phyloP scores from a whole-genome alignment of 1,139 yeast species.

The Nematodospora anomalae region DNA sequence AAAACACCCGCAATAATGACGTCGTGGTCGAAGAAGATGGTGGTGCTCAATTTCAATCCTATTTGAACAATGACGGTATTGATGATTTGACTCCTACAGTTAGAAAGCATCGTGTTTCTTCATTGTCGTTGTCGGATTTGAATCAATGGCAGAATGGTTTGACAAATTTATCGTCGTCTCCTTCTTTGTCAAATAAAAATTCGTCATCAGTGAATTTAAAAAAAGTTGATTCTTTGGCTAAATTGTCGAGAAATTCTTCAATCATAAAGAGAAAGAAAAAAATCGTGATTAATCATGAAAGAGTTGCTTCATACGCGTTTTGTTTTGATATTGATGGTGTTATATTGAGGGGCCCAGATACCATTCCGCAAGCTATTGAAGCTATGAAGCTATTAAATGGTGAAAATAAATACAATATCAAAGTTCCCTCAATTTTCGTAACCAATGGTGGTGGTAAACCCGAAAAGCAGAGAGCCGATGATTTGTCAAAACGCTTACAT shows the following conservation, averaged over 20 bases:
- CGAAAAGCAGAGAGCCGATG: conserved; percentile 68
- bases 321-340: conserved; percentile 90
- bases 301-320: conserved; percentile 81
- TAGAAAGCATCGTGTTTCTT: conserved; percentile 67
- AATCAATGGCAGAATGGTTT: conserved; percentile 58
- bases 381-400: conserved; percentile 74
- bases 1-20: conserved; percentile 5
- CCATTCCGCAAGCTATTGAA: conserved; percentile 72
- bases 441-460: conserved; percentile 90
- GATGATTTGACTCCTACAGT: conserved; percentile 62
- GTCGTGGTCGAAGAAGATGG: conserved; percentile 15
- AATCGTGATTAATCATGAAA: conserved; percentile 58
- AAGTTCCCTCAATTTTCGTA: conserved; percentile 82
- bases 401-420: conserved; percentile 72
- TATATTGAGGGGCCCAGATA: conserved; percentile 73
- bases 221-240: conserved; percentile 51
- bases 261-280: conserved; percentile 52
- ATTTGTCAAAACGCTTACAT: conserved; percentile 60
- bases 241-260: conserved; percentile 53
- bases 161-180: conserved; percentile 46
- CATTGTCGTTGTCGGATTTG: conserved; percentile 66
- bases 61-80: conserved; percentile 69
- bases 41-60: conserved; percentile 43
- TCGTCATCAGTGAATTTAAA: conserved; percentile 44
- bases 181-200: conserved; percentile 37